phyloP scores from a whole-genome alignment of 208 protist species.

The Kentomonas sorsogonicus region DNA sequence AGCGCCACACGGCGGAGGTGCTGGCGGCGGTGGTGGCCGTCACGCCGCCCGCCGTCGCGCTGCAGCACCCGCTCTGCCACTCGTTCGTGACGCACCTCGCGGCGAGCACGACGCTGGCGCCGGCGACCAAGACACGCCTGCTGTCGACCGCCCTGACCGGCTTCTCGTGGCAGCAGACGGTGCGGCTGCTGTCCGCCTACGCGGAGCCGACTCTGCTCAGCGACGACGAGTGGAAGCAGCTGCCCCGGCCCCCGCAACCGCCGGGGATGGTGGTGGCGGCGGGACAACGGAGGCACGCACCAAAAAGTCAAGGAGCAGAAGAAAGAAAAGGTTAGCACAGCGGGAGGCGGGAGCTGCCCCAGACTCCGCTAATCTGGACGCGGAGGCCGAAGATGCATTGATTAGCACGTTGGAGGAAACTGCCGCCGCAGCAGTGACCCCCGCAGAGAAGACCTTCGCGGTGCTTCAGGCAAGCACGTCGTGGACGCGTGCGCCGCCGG shows the following conservation, averaged over 20 bases:
- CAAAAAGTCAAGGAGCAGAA: not conserved
- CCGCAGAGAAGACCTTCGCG: too few relatives aligned
- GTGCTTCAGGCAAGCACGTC: too few relatives aligned
- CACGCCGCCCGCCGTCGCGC: constrained; percentile 40
- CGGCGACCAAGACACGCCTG: constrained; percentile 39
- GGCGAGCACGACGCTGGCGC: constrained; percentile 57
- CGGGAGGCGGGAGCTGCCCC: not conserved
- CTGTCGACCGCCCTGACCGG: constrained; percentile 31
- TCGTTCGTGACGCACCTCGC: constrained; percentile 75
- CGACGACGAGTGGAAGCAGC: constrained; percentile 23
- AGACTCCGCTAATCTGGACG: not conserved
- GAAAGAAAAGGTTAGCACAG: not conserved
- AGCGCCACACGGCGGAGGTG: constrained; percentile 48
- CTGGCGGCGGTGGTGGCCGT: constrained; percentile 55
- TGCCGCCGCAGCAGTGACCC: too few relatives aligned
- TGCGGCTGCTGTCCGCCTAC: constrained; percentile 41
- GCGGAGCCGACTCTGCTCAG: constrained; percentile 38
- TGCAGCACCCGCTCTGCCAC: constrained; percentile 46
- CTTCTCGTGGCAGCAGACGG: constrained; percentile 47
- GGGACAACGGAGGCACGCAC: not conserved
- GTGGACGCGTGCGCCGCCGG: constrained; percentile 29
- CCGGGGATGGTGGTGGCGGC: not conserved
- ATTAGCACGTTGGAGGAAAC: too few relatives aligned
- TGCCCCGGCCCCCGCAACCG: constrained; percentile 7
- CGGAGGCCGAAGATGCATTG: too few relatives aligned